A percentile compares a stretch with the other conserved stretches of the same genome.
phyloP scores from a whole-genome alignment of 805 yeast genomes.

The Nakazawaea holstii region DNA sequence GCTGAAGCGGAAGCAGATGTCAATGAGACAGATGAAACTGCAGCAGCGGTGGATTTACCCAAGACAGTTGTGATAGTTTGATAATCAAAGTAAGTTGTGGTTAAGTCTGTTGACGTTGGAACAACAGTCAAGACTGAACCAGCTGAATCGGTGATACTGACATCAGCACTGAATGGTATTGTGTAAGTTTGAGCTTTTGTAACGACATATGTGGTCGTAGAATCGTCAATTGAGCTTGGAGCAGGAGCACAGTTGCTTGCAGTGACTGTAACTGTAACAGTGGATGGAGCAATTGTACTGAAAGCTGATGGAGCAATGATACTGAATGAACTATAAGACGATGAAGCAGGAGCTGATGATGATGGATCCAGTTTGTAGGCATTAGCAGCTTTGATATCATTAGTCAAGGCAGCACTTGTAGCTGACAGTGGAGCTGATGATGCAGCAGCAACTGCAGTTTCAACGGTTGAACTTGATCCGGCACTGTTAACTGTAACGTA shows the following conservation, averaged over 20 bases:
- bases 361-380: neutral
- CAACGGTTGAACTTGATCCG: conserved; percentile 1
- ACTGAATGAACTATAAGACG: neutral
- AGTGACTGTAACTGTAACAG: conserved; percentile 21
- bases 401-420: conserved; percentile 2
- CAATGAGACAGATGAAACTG: conserved; percentile 1
- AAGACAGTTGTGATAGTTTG: conserved; percentile 12
- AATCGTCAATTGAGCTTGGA: conserved; percentile 11
- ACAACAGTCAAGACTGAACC: conserved; percentile 23
- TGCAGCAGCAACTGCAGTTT: conserved; percentile 6
- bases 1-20: neutral
- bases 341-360: conserved; percentile 4
- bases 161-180: conserved; percentile 25
- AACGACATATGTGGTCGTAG: conserved; percentile 15
- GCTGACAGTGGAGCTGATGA: conserved; percentile 8
- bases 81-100: conserved; percentile 19
- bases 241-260: conserved; percentile 12
- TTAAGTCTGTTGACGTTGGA: conserved; percentile 24
- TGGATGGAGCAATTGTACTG: neutral
- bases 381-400: neutral
- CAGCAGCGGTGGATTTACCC: neutral
- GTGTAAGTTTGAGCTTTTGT: conserved; percentile 20
- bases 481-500: conserved; percentile 6
- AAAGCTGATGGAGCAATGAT: too few species aligned
- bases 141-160: conserved; percentile 24